Conservation (phyloP, 805 yeast species). For the Kodamaea lidongshanica region DNA sequence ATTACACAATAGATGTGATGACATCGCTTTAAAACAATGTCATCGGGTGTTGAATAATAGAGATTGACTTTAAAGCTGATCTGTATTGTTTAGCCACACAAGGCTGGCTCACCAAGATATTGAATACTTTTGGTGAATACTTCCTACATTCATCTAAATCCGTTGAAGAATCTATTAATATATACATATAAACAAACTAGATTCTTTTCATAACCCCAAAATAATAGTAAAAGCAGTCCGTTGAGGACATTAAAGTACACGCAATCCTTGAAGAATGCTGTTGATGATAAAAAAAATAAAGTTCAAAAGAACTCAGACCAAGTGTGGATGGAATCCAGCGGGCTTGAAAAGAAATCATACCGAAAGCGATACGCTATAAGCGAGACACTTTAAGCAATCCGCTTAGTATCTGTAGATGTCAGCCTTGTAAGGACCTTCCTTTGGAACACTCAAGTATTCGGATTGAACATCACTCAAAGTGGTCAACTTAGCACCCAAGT, state of each 20-base stretch:
- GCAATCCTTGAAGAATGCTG: conserved; percentile 11
- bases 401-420: conserved; percentile 93
- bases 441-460: conserved; percentile 88
- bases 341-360: conserved; percentile 8
- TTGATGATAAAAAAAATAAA: conserved; percentile 17
- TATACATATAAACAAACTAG: conserved; percentile 19
- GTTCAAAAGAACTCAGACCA: conserved; percentile 7
- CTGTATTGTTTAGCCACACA: too few species aligned
- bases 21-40: too few species aligned
- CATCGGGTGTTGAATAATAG: too few species aligned
- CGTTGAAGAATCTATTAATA: conserved; percentile 36
- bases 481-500: conserved; percentile 86
- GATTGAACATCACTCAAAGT: conserved; percentile 74
- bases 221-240: conserved; percentile 10
- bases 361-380: too few species aligned
- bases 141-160: conserved; percentile 16
- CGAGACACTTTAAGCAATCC: neutral
- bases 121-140: too few species aligned
- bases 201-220: conserved; percentile 18
- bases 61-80: too few species aligned
- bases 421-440: conserved; percentile 95
- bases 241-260: conserved; percentile 10
- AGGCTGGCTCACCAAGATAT: too few species aligned
- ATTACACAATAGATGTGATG: too few species aligned
- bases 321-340: conserved; percentile 6